Conservation (phyloP, 306 rosid species). For the Hylodesmum podocarpum region DNA sequence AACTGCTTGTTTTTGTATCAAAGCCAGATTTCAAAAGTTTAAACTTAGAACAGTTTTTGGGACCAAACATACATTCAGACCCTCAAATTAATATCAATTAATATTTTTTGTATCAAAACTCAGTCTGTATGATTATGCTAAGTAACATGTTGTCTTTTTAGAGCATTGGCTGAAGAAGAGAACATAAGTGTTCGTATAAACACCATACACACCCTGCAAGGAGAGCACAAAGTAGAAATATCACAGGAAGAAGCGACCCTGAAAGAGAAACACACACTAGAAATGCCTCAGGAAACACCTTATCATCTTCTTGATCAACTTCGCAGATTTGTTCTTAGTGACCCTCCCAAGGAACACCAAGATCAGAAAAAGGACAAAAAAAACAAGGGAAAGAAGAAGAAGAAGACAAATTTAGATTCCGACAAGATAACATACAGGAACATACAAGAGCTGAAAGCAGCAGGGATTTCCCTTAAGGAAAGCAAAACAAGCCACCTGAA, state of each 20-base stretch:
- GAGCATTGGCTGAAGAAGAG: neutral
- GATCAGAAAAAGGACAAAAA: too few relatives aligned
- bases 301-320: neutral
- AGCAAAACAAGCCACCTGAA: neutral
- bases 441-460: constrained; percentile 11
- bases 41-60: too few relatives aligned
- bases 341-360: neutral
- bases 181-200: neutral
- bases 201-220: neutral
- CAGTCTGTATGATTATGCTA: neutral
- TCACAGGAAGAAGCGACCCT: neutral
- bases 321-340: neutral
- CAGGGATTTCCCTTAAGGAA: constrained; percentile 7
- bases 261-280: neutral
- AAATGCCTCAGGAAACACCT: neutral
- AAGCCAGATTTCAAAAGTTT: neutral
- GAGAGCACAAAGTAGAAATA: neutral
- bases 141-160: neutral
- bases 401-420: neutral
- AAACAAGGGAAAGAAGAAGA: neutral
- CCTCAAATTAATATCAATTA: too few relatives aligned
- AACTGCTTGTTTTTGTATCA: neutral
- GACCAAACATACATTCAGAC: too few relatives aligned
- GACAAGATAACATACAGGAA: constrained; percentile 1
- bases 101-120: too few relatives aligned